Conservation (phyloP, 148 eudicot genomes). For the Spergularia marina region DNA sequence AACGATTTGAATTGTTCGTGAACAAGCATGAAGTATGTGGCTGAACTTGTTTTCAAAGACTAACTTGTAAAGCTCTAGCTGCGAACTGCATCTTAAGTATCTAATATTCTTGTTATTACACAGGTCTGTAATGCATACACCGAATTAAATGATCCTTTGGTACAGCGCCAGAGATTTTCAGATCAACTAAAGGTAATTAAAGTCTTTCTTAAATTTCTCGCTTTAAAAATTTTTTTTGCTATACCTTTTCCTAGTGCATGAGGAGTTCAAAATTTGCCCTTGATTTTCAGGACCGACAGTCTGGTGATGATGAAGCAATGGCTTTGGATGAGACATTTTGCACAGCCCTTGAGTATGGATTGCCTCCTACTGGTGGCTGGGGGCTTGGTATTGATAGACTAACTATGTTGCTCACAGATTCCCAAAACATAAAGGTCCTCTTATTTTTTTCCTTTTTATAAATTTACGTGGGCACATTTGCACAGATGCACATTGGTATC, state of each 20-base stretch:
- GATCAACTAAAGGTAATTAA: conserved; percentile 83
- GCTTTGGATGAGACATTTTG: conserved; percentile 90
- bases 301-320: conserved; percentile 99
- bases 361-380: conserved; percentile 97
- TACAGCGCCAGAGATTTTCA: conserved; percentile 89
- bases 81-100: not conserved
- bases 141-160: conserved; percentile 88
- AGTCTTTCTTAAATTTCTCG: not conserved
- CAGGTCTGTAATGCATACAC: conserved; percentile 97
- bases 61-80: not conserved
- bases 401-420: conserved; percentile 84
- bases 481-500: not conserved
- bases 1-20: conserved; percentile 83
- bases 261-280: not conserved
- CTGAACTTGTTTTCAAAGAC: not conserved
- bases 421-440: conserved; percentile 82
- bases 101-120: not conserved
- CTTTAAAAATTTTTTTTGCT: not conserved
- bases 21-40: conserved; percentile 84
- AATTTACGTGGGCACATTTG: not conserved
- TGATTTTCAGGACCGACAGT: conserved; percentile 74
- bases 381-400: conserved; percentile 90
- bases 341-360: conserved; percentile 84
- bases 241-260: not conserved
- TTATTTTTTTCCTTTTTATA: conserved; percentile 5